These are phyloP conservation scores for Funneliformis caledonium DNA, from an alignment of 371 early-diverging fungal species.

Conservation along the genomic window DNA sequence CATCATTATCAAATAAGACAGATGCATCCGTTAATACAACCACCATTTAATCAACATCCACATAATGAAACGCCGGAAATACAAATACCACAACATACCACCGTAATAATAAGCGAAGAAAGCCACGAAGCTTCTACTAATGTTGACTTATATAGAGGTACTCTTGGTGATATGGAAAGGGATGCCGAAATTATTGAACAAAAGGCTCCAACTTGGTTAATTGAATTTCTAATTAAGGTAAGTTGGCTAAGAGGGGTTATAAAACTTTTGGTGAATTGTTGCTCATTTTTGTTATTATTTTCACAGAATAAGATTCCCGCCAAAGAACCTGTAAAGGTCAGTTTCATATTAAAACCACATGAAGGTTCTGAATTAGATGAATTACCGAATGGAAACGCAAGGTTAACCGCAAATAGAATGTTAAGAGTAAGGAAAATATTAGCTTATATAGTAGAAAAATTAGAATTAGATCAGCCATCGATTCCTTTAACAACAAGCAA, in stretches of 20 bases:
- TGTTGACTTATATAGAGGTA: constrained; percentile 77
- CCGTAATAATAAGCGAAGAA: constrained; percentile 80
- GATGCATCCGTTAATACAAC: constrained; percentile 38
- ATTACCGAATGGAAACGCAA: constrained; percentile 68
- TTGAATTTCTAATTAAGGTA: constrained; percentile 66
- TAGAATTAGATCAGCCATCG: constrained; percentile 53
- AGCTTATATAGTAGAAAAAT: constrained; percentile 80
- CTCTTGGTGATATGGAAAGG: constrained; percentile 59
- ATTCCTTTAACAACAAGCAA: constrained; percentile 43
- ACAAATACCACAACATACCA: constrained; percentile 66
- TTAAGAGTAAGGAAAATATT: constrained; percentile 84
- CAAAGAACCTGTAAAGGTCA: constrained; percentile 83
- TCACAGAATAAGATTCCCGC: constrained; percentile 62
- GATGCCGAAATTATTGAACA: constrained; percentile 54
- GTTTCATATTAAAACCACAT: constrained; percentile 78
- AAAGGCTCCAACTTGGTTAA: constrained; percentile 63
- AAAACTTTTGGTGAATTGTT: neutral
- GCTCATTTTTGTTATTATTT: neutral
- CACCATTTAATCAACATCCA: constrained; percentile 54
- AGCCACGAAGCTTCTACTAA: constrained; percentile 78
- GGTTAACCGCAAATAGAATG: constrained; percentile 85
- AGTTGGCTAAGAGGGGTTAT: constrained; percentile 42
- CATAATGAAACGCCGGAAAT: constrained; percentile 65
- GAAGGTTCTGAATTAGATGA: constrained; percentile 60
- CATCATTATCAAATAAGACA: constrained; percentile 25